Percentiles rank a stretch among this genome's conserved stretches.
These are phyloP conservation scores for Colletotrichum costaricense DNA, from an alignment of 2,329 filamentous ascomycete species.

Conservation along the genomic window DNA sequence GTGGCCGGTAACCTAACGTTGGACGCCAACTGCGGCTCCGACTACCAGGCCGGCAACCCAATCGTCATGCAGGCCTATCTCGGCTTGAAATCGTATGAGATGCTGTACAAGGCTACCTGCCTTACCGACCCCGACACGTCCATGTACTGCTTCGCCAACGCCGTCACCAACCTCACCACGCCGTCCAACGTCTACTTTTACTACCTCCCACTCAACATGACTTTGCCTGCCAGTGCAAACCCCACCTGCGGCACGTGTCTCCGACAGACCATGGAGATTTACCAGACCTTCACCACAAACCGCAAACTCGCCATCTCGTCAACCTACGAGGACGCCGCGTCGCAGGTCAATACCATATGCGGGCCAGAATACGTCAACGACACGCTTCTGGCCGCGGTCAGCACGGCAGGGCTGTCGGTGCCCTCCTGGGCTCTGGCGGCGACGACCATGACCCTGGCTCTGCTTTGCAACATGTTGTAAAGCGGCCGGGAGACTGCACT, in stretches of 20 bases:
- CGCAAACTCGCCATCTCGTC: slow-evolving; percentile 72
- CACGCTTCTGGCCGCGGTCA: slow-evolving; percentile 56
- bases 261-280: slow-evolving; percentile 84
- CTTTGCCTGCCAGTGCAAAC: slow-evolving; percentile 73
- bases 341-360: slow-evolving; percentile 76
- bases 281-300: slow-evolving; percentile 75
- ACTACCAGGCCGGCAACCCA: slow-evolving; percentile 75
- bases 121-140: slow-evolving; percentile 73
- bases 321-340: slow-evolving; percentile 78
- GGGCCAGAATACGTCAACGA: slow-evolving; percentile 68
- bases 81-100: slow-evolving; percentile 81
- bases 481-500: neutral
- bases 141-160: slow-evolving; percentile 85
- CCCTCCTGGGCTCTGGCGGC: slow-evolving; percentile 24
- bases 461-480: slow-evolving; percentile 10
- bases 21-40: slow-evolving; percentile 74
- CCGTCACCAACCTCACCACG: slow-evolving; percentile 79
- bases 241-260: slow-evolving; percentile 84
- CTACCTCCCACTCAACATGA: slow-evolving; percentile 82
- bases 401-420: slow-evolving; percentile 35
- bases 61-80: slow-evolving; percentile 79
- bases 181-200: slow-evolving; percentile 84
- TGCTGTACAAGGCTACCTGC: slow-evolving; percentile 84
- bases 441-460: slow-evolving; percentile 8
- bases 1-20: slow-evolving; percentile 75